Base-by-base conservation (phyloP, 2,329 filamentous ascomycete genomes). In the Colletotrichum chrysophilum region DNA sequence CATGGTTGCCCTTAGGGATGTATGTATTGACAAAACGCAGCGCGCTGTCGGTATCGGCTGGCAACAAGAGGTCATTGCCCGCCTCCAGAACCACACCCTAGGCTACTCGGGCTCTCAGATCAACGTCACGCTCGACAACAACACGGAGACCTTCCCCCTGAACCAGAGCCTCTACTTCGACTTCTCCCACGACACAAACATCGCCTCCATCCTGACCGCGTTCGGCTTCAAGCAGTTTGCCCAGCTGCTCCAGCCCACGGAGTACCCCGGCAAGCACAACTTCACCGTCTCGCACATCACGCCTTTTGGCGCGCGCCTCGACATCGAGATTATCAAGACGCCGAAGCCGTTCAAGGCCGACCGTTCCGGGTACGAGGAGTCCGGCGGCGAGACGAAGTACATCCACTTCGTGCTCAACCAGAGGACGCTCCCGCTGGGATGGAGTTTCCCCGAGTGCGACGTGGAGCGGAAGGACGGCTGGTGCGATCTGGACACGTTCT, bases 171-270 rank as follows among this genome's bases (percentile, higher is more conserved):
- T 96, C 18, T 95, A 95, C 82, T 90, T 96, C 66, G 94, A 96
- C 85, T 96, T 96, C 82, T 93, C 91, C 18, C 94, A 96, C 82
- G 94, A 96, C 83, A 93, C 93, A 36, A 94, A 94, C 81, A 94
- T 95, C 75, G 87, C 93, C 79, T 89, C 90, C 30, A 90, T 95
- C 77, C 85, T 96, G 5, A 92, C 93, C 0, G 94, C 94, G 0
- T 94, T 96, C 76, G 94, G 94, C 2, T 87, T 96, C 62, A 91
- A 85, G 4, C 94, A 96, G 80, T 95, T 96, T 80, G 86, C 88
- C 2, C 86, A 89, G 24, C 85, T 89, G 16, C 86, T 95, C 5
- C 91, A 92, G 1, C 85, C 89, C 3, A 86, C 88, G 13, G 83
- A 85, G 32, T 89, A 93, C 74, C 89, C 90, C 0, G 88, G 89